Conservation (phyloP, 129 eudicot genomes). For the Rutidosis leptorrhynchoides region DNA sequence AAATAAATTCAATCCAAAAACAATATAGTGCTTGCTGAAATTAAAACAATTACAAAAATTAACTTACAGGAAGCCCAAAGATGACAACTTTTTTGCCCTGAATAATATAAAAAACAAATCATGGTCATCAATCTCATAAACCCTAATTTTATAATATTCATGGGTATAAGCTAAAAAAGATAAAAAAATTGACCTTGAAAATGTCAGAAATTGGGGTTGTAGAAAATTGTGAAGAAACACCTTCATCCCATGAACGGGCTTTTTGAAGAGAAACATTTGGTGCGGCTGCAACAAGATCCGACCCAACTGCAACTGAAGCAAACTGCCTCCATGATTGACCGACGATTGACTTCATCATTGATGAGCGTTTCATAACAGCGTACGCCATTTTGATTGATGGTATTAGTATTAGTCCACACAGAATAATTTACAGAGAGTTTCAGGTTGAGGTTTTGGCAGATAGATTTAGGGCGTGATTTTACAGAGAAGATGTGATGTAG, state of each 20-base stretch:
- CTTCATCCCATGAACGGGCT: constrained; percentile 95
- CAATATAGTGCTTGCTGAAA: not conserved
- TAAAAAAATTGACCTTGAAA: constrained; percentile 56
- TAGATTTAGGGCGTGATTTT: not conserved
- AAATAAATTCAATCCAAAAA: not conserved
- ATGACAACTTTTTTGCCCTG: constrained; percentile 95
- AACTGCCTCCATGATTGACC: constrained; percentile 43
- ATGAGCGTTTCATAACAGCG: constrained; percentile 46
- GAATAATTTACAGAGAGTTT: constrained; percentile 1
- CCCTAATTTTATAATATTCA: constrained; percentile 7
- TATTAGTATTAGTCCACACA: constrained; percentile 1
- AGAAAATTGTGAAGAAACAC: constrained; percentile 79
- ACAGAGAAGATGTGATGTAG: not conserved
- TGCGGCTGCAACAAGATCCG: constrained; percentile 75
- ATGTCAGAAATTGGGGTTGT: constrained; percentile 75
- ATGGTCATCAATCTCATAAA: constrained; percentile 5
- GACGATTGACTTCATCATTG: constrained; percentile 38
- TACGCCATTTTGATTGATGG: constrained; percentile 42
- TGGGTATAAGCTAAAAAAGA: not conserved
- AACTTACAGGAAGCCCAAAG: constrained; percentile 97
- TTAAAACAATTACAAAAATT: not conserved
- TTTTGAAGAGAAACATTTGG: constrained; percentile 85
- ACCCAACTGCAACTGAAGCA: constrained; percentile 77
- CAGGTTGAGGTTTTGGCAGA: not conserved
- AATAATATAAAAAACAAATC: constrained; percentile 9